phyloP scores from a whole-genome alignment of 1,139 yeast species.

The Blastobotrys ciferrii region DNA sequence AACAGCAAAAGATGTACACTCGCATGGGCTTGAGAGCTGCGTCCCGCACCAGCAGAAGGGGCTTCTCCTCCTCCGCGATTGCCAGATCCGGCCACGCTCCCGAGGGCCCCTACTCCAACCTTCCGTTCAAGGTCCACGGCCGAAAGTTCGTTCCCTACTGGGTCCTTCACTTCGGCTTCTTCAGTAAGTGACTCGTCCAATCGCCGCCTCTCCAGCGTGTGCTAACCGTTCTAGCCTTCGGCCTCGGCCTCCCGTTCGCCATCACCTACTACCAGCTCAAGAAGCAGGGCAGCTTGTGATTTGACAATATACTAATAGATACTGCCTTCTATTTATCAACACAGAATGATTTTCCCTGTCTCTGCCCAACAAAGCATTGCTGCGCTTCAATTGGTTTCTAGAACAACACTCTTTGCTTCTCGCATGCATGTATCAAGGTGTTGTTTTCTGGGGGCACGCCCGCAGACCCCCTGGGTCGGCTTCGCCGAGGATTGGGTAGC shows the following conservation, averaged over 20 bases:
- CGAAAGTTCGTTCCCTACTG: constrained; percentile 81
- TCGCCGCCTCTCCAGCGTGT: not conserved
- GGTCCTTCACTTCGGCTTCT: constrained; percentile 74
- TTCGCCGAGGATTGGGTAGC: too few species aligned
- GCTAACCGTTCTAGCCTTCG: constrained; percentile 29
- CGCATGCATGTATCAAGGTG: too few species aligned
- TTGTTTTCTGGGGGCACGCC: too few species aligned
- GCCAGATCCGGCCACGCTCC: constrained; percentile 51
- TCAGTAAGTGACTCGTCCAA: constrained; percentile 44
- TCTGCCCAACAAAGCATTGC: too few species aligned
- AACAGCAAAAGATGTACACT: constrained; percentile 20
- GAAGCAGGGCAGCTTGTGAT: constrained; percentile 33
- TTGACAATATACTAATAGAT: constrained; percentile 10
- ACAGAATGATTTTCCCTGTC: not conserved
- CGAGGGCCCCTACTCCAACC: constrained; percentile 85
- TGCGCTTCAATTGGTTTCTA: too few species aligned
- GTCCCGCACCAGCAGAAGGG: constrained; percentile 28
- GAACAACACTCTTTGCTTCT: too few species aligned
- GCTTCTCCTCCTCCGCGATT: constrained; percentile 33
- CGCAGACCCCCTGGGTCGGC: too few species aligned
- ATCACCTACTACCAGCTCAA: constrained; percentile 39
- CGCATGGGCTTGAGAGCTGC: constrained; percentile 29
- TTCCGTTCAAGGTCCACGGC: constrained; percentile 91
- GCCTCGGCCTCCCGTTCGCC: constrained; percentile 40
- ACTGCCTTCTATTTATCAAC: constrained; percentile 1